Conservation (phyloP, 768 basidiomycete species). For the Rhodotorula sphaerocarpa region DNA sequence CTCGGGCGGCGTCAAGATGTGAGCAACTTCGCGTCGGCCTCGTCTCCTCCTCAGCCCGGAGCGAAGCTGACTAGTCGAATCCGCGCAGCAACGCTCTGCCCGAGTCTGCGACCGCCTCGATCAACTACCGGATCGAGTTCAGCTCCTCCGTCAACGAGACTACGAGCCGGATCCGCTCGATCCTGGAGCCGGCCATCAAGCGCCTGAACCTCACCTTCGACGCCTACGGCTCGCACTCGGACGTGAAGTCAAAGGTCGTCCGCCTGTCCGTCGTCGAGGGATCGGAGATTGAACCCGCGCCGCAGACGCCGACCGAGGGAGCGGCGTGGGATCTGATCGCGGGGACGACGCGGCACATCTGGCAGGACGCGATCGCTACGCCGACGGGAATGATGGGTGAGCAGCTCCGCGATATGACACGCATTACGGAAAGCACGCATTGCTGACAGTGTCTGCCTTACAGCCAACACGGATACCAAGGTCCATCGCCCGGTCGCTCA, state of each 20-base stretch:
- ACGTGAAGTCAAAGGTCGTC: conserved; percentile 4
- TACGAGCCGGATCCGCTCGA: conserved; percentile 4
- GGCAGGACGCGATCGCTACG: conserved; percentile 8
- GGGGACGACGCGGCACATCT: conserved; percentile 16
- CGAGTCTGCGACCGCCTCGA: conserved; percentile 3
- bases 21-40: not conserved
- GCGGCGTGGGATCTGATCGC: conserved; percentile 18
- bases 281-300: conserved; percentile 26
- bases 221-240: conserved; percentile 1
- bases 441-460: not conserved
- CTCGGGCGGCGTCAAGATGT: conserved; percentile 34
- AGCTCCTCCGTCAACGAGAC: conserved; percentile 14
- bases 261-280: conserved; percentile 1
- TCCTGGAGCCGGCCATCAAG: conserved; percentile 21
- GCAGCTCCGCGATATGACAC: too few relatives aligned
- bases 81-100: conserved; percentile 31
- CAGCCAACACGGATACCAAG: conserved; percentile 29
- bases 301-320: conserved; percentile 22
- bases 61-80: too few relatives aligned
- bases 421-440: too few relatives aligned
- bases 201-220: conserved; percentile 22
- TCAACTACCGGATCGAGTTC: conserved; percentile 37
- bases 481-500: not conserved
- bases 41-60: too few relatives aligned
- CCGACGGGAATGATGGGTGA: conserved; percentile 23